phyloP scores from a whole-genome alignment of 192 early-diverging fungal genomes.

The Backusella liffmaniae region DNA sequence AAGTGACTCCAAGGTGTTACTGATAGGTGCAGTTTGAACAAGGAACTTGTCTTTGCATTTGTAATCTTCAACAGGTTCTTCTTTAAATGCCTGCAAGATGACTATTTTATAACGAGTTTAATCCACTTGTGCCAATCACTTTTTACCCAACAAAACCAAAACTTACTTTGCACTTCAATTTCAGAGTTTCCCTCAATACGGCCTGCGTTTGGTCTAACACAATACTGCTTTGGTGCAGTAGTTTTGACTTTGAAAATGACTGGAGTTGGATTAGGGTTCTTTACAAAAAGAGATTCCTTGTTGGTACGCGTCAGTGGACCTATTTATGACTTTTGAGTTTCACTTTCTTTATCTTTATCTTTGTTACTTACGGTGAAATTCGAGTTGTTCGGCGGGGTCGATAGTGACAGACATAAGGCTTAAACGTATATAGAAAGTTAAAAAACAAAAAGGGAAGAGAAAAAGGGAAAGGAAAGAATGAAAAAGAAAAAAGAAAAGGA shows the following conservation, averaged over 20 bases:
- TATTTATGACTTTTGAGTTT: slow-evolving; percentile 10
- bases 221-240: slow-evolving; percentile 97
- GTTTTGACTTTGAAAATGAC: slow-evolving; percentile 98
- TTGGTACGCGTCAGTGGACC: slow-evolving; percentile 63
- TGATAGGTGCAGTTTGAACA: slow-evolving; percentile 83
- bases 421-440: neutral
- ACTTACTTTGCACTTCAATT: slow-evolving; percentile 74
- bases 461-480: neutral
- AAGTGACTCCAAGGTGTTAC: slow-evolving; percentile 62
- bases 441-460: neutral
- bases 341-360: no score
- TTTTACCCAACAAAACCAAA: neutral
- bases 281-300: slow-evolving; percentile 56
- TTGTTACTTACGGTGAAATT: slow-evolving; percentile 2
- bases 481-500: neutral
- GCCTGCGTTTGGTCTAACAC: slow-evolving; percentile 92
- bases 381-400: slow-evolving; percentile 8
- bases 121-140: neutral
- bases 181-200: slow-evolving; percentile 65
- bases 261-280: slow-evolving; percentile 65
- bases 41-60: slow-evolving; percentile 97
- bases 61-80: slow-evolving; percentile 74
- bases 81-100: slow-evolving; percentile 87
- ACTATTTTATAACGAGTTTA: slow-evolving; percentile 44
- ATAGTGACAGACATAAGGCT: slow-evolving; percentile 9